These are phyloP conservation scores for Fusarium kyushuense DNA, from an alignment of 2,329 filamentous ascomycete species.

Conservation along the genomic window DNA sequence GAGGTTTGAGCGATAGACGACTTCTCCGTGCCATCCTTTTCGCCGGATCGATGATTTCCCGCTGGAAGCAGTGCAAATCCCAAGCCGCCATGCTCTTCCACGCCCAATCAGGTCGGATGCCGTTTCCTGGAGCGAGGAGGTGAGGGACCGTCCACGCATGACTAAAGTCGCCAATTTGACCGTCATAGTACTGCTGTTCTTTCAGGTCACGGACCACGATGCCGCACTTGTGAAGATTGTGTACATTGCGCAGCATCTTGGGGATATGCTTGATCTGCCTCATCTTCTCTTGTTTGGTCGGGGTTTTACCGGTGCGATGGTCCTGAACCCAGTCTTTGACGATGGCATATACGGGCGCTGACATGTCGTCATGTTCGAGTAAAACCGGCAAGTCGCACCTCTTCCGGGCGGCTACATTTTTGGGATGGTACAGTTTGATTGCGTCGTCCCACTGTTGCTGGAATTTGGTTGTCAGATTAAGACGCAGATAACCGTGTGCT, in stretches of 20 bases:
- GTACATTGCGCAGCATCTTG: conserved; percentile 13
- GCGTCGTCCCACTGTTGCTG: background rate
- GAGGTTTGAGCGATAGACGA: background rate
- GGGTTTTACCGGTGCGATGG: background rate
- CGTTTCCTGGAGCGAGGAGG: background rate
- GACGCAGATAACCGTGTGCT: conserved; percentile 13
- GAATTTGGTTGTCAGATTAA: background rate
- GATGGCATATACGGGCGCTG: conserved; percentile 19
- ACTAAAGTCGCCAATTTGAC: conserved; percentile 8
- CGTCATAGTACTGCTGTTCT: conserved; percentile 4
- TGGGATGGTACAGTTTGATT: background rate
- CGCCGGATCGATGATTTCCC: accelerated
- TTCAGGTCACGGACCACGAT: conserved; percentile 28
- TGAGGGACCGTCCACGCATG: conserved; percentile 31
- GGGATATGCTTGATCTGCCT: background rate
- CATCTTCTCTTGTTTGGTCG: background rate
- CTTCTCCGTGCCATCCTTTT: accelerated
- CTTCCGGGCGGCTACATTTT: too few species aligned
- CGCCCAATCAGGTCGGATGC: background rate
- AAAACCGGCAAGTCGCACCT: too few species aligned
- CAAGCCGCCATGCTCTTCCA: conserved; percentile 31
- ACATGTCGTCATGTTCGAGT: background rate
- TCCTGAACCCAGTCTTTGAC: conserved; percentile 24
- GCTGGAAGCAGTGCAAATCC: conserved; percentile 24
- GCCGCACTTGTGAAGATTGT: conserved; percentile 13